Base-by-base conservation (phyloP, 805 yeast species). In the Gaillardinia entomophila region DNA sequence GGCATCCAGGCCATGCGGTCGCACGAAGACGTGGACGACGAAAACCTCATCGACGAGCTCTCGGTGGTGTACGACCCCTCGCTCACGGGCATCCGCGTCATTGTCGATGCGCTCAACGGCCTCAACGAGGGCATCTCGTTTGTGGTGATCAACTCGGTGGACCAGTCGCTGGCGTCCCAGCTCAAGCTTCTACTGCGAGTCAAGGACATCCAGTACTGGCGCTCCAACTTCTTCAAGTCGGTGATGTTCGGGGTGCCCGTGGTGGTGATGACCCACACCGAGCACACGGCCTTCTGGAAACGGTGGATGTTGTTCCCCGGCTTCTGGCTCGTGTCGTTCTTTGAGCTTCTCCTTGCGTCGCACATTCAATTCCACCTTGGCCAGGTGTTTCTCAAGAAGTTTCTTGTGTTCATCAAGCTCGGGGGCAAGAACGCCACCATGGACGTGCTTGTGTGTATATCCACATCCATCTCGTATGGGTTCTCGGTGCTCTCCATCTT, bases 361-460 rank as follows among this genome's bases (percentile, higher is more conserved):
- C 78, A 76, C 41, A 62, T 86, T 30, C 84, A 82, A 49, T 74
- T 80, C 42, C 55, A 64, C 45, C 41, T 87, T n/a, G 97, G 95
- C 0, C 46, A 61, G 5, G 65, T 71, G 23, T 92, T 88, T 49
- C 77, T 77, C 56, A 60, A 56, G 30, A 80, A 85, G 35, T 75
- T 92, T 6, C 68, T 59, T 50, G 72, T 71, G 23, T 80, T 95
- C 5, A 37, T 88, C 15, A 66, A 66, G 33, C 88, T 84, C 48
- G 71, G 79, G 4, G 62, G 75, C n/a, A 47, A 37, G 16, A 57
- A 52, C 35, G 78, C 85, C 16, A 87, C 90, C 6, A 94, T 92
- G 98, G 98, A 92, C 57, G 83, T 90, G 2, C 66, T 92, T 38
- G 88, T 92, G 24, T 79, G 83, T 32, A 66, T 84, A 14, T 86